phyloP scores from a whole-genome alignment of 2,329 filamentous ascomycete species.

The Exophiala phaeomuriformis region DNA sequence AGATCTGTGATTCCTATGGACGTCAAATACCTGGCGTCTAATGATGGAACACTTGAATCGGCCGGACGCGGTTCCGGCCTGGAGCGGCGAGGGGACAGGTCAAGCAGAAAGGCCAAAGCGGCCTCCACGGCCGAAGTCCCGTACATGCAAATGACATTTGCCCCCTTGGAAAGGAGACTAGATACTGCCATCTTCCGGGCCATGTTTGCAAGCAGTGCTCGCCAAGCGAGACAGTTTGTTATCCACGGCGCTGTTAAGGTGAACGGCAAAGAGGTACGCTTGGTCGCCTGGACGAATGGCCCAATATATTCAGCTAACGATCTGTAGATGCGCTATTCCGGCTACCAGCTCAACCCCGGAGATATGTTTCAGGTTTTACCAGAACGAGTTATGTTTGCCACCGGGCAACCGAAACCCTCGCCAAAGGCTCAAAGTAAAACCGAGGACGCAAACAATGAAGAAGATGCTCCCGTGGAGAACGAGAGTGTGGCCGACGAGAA shows the following conservation, averaged over 20 bases:
- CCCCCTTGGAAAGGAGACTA: slow-evolving; percentile 79
- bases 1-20: slow-evolving; percentile 81
- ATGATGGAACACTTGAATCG: slow-evolving; percentile 77
- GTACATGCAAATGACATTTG: slow-evolving; percentile 95
- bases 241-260: slow-evolving; percentile 90
- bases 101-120: slow-evolving; percentile 14
- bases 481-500: slow-evolving; percentile 14
- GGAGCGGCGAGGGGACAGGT: slow-evolving; percentile 29
- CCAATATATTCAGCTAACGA: slow-evolving; percentile 5
- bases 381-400: slow-evolving; percentile 80
- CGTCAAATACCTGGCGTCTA: slow-evolving; percentile 65
- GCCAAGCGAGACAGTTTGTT: slow-evolving; percentile 90
- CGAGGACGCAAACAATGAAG: slow-evolving; percentile 17
- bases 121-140: slow-evolving; percentile 42
- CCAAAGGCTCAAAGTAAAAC: slow-evolving; percentile 27
- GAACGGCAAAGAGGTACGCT: slow-evolving; percentile 81
- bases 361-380: slow-evolving; percentile 96
- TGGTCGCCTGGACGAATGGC: background rate
- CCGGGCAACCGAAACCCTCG: slow-evolving; percentile 60
- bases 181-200: slow-evolving; percentile 93
- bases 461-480: slow-evolving; percentile 21
- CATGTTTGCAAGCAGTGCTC: slow-evolving; percentile 84
- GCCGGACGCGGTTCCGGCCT: slow-evolving; percentile 74
- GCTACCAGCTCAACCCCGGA: slow-evolving; percentile 90
- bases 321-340: slow-evolving; percentile 78